A percentile compares a stretch with the other conserved stretches of the same genome.
phyloP scores from a whole-genome alignment of 2,329 filamentous ascomycete species.

The Nectriaceae sp. region DNA sequence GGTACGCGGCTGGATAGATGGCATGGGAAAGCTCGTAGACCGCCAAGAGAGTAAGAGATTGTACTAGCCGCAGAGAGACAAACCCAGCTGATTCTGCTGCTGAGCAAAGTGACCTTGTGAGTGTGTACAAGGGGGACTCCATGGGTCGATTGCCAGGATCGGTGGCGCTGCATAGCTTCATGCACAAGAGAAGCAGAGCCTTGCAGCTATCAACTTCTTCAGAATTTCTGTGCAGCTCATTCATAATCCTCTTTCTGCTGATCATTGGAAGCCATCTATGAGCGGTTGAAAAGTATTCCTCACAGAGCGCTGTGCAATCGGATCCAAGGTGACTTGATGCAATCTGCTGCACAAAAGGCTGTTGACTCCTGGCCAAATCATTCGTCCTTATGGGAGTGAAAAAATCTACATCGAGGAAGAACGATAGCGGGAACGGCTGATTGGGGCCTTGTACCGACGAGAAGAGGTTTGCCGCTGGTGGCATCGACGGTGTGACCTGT shows the following conservation, averaged over 20 bases:
- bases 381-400: conserved; percentile 7
- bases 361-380: neutral
- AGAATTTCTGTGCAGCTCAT: neutral
- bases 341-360: neutral
- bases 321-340: conserved; percentile 1
- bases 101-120: conserved; percentile 10
- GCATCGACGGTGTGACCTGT: too few relatives aligned
- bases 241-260: conserved; percentile 17
- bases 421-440: conserved; percentile 8
- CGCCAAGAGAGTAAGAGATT: conserved; percentile 14
- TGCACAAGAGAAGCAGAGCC: conserved; percentile 17
- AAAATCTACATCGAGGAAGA: conserved; percentile 16
- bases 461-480: too few relatives aligned
- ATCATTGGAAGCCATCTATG: conserved; percentile 19
- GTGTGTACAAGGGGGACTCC: conserved; percentile 11
- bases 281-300: conserved; percentile 12
- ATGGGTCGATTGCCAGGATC: neutral
- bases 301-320: neutral
- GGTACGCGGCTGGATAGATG: conserved; percentile 20
- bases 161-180: conserved; percentile 15
- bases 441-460: too few relatives aligned
- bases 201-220: neutral
- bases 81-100: conserved; percentile 11
- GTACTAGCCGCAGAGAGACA: conserved; percentile 15
- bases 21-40: conserved; percentile 15